phyloP scores from a whole-genome alignment of 2,329 filamentous ascomycete genomes.

The Akanthomyces uredinophilus region DNA sequence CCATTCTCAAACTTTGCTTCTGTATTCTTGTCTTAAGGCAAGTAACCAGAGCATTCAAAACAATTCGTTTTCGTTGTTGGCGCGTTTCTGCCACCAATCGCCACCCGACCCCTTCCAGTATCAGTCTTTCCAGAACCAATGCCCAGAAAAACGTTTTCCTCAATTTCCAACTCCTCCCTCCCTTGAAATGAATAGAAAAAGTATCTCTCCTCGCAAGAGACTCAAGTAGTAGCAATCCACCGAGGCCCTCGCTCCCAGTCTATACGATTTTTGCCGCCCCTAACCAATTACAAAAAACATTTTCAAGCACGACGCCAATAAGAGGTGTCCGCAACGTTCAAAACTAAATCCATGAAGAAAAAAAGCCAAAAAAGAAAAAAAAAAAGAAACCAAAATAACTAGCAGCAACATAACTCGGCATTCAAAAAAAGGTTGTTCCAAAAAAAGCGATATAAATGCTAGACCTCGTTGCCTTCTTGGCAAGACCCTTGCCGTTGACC shows the following conservation, averaged over 20 bases:
- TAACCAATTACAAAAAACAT: neutral
- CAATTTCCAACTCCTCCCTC: slow-evolving; percentile 1
- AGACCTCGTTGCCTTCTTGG: slow-evolving; percentile 3
- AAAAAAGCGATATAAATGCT: slow-evolving; percentile 10
- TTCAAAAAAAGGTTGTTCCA: neutral
- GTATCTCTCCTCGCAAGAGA: neutral
- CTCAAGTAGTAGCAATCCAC: neutral
- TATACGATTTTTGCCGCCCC: slow-evolving; percentile 8
- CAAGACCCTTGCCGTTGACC: neutral
- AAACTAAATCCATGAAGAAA: slow-evolving; percentile 13
- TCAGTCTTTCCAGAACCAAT: neutral
- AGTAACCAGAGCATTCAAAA: neutral
- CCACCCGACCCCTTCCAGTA: neutral
- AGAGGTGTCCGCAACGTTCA: neutral
- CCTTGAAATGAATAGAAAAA: neutral
- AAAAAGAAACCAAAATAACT: slow-evolving; percentile 16
- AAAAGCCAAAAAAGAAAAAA: slow-evolving; percentile 5
- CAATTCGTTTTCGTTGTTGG: neutral
- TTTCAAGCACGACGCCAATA: neutral
- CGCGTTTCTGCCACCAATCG: neutral
- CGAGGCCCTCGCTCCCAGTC: neutral
- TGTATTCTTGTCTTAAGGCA: neutral
- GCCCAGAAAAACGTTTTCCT: neutral
- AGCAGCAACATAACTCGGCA: slow-evolving; percentile 12
- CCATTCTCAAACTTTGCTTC: neutral